These are phyloP conservation scores for Mycena maculata DNA, from an alignment of 768 basidiomycete species.

Conservation along the genomic window DNA sequence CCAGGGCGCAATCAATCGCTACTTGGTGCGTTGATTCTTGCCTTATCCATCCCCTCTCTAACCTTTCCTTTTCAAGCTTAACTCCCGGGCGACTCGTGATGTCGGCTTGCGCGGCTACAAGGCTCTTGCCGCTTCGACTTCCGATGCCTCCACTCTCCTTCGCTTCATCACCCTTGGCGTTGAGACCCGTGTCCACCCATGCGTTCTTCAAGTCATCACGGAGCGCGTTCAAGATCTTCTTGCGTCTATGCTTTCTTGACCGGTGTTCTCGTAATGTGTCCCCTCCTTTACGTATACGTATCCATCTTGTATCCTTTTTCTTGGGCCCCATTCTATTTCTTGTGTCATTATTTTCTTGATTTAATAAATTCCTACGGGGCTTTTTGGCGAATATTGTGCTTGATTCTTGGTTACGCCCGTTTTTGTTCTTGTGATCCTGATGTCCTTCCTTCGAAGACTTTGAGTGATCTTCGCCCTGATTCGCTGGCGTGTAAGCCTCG, in stretches of 20 bases:
- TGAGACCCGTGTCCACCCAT: background rate
- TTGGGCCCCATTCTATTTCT: background rate
- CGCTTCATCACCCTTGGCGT: slow-evolving; percentile 7
- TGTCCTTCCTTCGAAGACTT: background rate
- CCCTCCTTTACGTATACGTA: background rate
- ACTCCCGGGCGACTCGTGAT: background rate
- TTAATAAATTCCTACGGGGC: slow-evolving; percentile 13
- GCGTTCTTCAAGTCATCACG: background rate
- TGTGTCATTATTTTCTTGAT: background rate
- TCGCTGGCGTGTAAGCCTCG: background rate
- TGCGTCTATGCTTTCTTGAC: background rate
- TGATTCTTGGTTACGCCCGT: background rate
- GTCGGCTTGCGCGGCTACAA: background rate
- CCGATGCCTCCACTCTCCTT: background rate
- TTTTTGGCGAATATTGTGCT: background rate
- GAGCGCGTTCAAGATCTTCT: background rate
- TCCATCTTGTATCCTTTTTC: background rate
- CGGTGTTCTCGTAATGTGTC: background rate
- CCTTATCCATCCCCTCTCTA: background rate
- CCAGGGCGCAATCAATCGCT: slow-evolving; percentile 9
- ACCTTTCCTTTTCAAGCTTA: background rate
- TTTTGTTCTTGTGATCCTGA: background rate
- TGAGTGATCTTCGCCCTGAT: too few species aligned
- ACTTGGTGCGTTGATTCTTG: background rate
- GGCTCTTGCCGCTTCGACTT: background rate